Evolutionary conservation across 345 rosid genomes (phyloP).

Genomic region (Toxicodendron radicans): DNA sequence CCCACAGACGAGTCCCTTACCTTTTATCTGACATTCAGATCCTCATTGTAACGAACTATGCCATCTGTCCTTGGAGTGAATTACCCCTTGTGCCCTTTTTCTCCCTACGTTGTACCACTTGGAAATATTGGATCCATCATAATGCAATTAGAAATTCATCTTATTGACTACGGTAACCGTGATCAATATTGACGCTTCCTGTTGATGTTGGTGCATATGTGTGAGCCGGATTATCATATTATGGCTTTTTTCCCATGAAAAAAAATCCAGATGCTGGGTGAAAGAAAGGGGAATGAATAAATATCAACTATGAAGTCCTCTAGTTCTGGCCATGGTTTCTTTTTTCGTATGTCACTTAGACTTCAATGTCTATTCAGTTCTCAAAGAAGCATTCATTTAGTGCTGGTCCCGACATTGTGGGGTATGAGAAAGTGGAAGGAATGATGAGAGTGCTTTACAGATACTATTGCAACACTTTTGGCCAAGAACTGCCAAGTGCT

Average conservation of each 20-base stretch:
- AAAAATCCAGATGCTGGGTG: constrained; percentile 5
- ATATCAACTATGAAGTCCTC: background rate
- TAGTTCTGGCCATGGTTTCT: background rate
- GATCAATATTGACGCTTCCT: background rate
- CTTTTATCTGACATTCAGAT: too few species aligned
- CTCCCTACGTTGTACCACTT: too few species aligned
- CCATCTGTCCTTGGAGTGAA: too few species aligned
- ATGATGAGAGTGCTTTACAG: background rate
- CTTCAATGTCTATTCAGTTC: background rate
- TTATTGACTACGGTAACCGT: background rate
- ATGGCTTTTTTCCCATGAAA: background rate
- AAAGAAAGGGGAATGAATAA: background rate
- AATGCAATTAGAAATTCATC: background rate
- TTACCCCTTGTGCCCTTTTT: too few species aligned
- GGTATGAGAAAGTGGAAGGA: background rate
- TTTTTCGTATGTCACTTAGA: background rate
- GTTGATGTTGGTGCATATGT: background rate
- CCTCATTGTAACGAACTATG: too few species aligned
- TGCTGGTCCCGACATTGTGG: background rate
- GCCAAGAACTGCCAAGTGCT: background rate
- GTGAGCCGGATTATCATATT: background rate
- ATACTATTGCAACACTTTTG: background rate
- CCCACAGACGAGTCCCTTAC: too few species aligned
- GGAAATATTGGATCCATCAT: too few species aligned
- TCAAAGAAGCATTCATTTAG: background rate